Base-by-base conservation (phyloP, 768 basidiomycete genomes). In the Suillus weaverae region DNA sequence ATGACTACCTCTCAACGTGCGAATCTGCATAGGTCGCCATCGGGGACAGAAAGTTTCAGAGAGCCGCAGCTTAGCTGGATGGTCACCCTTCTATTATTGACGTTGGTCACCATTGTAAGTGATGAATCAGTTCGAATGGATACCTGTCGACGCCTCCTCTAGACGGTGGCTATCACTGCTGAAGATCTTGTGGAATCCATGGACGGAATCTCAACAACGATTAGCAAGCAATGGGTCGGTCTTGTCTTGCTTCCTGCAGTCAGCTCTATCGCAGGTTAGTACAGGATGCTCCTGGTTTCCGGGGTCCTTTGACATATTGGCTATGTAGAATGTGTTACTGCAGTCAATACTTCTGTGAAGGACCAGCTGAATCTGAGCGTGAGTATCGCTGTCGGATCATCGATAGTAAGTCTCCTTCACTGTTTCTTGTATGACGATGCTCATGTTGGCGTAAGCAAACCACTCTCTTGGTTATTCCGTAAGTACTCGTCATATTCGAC, bases 201-300 rank as follows among this genome's bases (percentile, higher is more conserved):
- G 86, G 86, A 94, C 72, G 88, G 86, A 44, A 80, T 97, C 61
- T 89, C 90, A 1, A 77, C 71, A 22, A 81, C 81, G 4, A 86
- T 99, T 66, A 89, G 86, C 71, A 91, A 92, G 68, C 91, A 95
- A 74, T 99, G 94, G 89, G 83, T 96, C 64, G 95, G 89, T 18
- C 79, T 98, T 41, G 94, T 99, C 69, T 73, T 99, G 16, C 83
- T 98, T 11, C 96, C 96, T 4, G 88, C 89, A 20, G 90, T 96
- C 46, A 90, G 87, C 39, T 90, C 89, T 16, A 81, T 94, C 39
- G 90, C 92, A 72, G 91, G 91, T 90, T 54, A 50, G 77, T 64
- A n/a, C 5, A n/a, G 2, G 10, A 32, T 39, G 18, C 5, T 20
- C 57, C 22, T 18, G 32, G 18, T 61, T 55, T 18, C 3, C 48